Base-by-base conservation (phyloP, 805 yeast species). In the Starmera amethionina region DNA sequence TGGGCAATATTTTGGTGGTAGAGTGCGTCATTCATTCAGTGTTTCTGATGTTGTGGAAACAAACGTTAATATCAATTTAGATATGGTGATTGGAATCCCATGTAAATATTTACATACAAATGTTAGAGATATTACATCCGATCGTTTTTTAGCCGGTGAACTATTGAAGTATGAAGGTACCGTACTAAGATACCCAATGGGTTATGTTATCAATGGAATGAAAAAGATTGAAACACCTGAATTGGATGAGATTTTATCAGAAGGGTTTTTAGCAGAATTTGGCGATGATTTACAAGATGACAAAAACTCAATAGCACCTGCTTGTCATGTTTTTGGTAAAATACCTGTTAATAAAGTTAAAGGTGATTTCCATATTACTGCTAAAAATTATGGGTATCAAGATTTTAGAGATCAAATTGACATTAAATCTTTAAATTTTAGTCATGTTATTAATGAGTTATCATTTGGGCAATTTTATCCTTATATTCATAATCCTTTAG, bases 381-480 rank as follows among this genome's bases (percentile, higher is more conserved):
- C 84, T 3, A 78, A 74, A 50, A 94, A 94, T 0, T 64, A 64
- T 46, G 89, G 85, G 1, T 79, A 79, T 45, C 48, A 61, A 32
- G 79, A 71, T 45, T 48, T 47, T 16, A 60, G 74, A 42, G 63
- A 73, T 36, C 60, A 62, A 34, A 67, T 71, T 10, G 75, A 74
- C 1, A 30, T 53, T 8, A 75, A 75, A 32, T 62, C 70, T 18
- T 62, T 85, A 43, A 84, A 90, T 54, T 82, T 90, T 56, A 73
- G 95, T 1, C 98, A 93, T 60, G 76, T 77, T 5, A 80, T 93
- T 44, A 75, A 75, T 44, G 97, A 90, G 59, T 75, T 88, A 46
- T 87, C 97, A 10, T 90, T 80, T 62, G 98, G 98, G 12, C 85
- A 77, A 31, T 88, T 82, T 59, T 88, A 77, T 54, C 97, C 98